phyloP scores from a whole-genome alignment of 441 rosid genomes.

The Kokia cookei region DNA sequence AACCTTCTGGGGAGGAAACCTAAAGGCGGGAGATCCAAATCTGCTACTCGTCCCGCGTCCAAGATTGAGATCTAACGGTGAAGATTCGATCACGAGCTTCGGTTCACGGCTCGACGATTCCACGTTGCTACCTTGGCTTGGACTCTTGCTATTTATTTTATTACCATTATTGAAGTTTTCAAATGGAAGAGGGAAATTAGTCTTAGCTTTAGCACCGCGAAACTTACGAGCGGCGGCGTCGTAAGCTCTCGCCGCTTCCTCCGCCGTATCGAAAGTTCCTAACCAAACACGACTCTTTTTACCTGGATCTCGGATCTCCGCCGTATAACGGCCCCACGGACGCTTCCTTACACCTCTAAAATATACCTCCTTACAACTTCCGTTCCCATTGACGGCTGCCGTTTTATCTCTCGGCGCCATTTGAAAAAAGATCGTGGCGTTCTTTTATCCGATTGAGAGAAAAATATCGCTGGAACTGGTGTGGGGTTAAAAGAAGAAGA shows the following conservation, averaged over 20 bases:
- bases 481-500: conserved; percentile 1
- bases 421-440: neutral
- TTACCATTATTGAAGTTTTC: conserved; percentile 13
- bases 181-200: conserved; percentile 41
- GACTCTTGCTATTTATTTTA: conserved; percentile 26
- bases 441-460: neutral
- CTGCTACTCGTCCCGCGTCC: conserved; percentile 5
- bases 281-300: conserved; percentile 76
- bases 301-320: conserved; percentile 76
- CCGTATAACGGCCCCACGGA: conserved; percentile 86
- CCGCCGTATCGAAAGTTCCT: conserved; percentile 74
- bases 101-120: conserved; percentile 42
- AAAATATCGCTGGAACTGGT: neutral
- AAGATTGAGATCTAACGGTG: conserved; percentile 33
- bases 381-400: conserved; percentile 16
- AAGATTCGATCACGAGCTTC: conserved; percentile 24
- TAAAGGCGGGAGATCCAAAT: neutral
- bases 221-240: conserved; percentile 55
- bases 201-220: conserved; percentile 75
- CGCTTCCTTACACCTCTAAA: conserved; percentile 76
- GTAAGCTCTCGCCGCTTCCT: conserved; percentile 74
- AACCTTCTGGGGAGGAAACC: conserved; percentile 15
- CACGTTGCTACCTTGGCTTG: conserved; percentile 54
- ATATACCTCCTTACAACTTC: conserved; percentile 31
- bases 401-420: conserved; percentile 44